These are phyloP conservation scores for Alternaria ethzedia DNA, from an alignment of 2,329 filamentous ascomycete genomes.

Conservation along the genomic window DNA sequence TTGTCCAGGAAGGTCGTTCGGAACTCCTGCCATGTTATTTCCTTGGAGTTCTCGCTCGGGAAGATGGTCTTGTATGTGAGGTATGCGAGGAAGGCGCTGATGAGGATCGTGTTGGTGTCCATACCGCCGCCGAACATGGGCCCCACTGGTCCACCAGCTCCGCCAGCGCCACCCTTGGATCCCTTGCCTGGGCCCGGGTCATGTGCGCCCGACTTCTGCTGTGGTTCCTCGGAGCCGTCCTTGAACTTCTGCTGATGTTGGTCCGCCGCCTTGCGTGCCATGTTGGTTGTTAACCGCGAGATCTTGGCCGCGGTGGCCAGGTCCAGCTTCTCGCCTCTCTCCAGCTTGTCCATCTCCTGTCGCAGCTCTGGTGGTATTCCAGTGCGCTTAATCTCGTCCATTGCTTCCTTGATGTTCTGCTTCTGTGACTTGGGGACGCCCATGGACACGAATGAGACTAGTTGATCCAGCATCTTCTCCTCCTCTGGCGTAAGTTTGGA, in stretches of 20 bases:
- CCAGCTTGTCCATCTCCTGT: slow-evolving; percentile 65
- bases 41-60: slow-evolving; percentile 69
- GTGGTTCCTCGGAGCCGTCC: slow-evolving; percentile 34
- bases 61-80: slow-evolving; percentile 67
- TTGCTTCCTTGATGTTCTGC: slow-evolving; percentile 63
- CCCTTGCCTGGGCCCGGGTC: slow-evolving; percentile 51
- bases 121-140: slow-evolving; percentile 43
- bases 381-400: slow-evolving; percentile 68
- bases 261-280: slow-evolving; percentile 61
- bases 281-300: slow-evolving; percentile 62
- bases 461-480: slow-evolving; percentile 62
- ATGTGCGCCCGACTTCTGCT: slow-evolving; percentile 54
- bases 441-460: slow-evolving; percentile 63
- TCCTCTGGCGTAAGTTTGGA: slow-evolving; percentile 62
- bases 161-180: slow-evolving; percentile 35
- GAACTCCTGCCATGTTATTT: slow-evolving; percentile 99
- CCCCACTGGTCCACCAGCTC: slow-evolving; percentile 13
- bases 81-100: slow-evolving; percentile 67
- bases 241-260: slow-evolving; percentile 36
- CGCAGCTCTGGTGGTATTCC: slow-evolving; percentile 74
- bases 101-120: slow-evolving; percentile 63
- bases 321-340: slow-evolving; percentile 56
- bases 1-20: slow-evolving; percentile 92
- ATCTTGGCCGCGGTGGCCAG: slow-evolving; percentile 67
- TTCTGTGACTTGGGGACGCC: slow-evolving; percentile 68